Conservation (phyloP, 2,329 filamentous ascomycete species). For the Dryadomyces quercus-mongolicae region DNA sequence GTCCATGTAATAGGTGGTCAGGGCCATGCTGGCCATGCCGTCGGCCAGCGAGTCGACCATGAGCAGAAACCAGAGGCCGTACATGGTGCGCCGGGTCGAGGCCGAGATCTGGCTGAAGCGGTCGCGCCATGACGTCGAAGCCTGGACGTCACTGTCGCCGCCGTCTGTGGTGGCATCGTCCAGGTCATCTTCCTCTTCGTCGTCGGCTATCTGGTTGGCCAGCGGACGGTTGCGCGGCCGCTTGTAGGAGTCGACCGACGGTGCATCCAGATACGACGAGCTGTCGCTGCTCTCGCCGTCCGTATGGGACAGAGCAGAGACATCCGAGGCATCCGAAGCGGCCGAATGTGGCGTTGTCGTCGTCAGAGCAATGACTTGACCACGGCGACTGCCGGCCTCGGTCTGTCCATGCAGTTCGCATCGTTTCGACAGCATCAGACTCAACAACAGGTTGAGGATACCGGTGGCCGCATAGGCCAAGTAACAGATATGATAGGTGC, state of each 20-base stretch:
- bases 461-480: conserved; percentile 48
- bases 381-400: conserved; percentile 12
- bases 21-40: conserved; percentile 47
- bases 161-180: neutral
- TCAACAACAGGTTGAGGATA: conserved; percentile 32
- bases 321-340: neutral
- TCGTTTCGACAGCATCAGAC: conserved; percentile 31
- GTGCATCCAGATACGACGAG: neutral
- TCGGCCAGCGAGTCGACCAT: conserved; percentile 53
- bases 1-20: conserved; percentile 48
- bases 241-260: neutral
- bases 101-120: conserved; percentile 43
- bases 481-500: conserved; percentile 45
- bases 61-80: conserved; percentile 52
- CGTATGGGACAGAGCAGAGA: conserved; percentile 2
- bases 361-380: conserved; percentile 2
- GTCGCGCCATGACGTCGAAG: conserved; percentile 13
- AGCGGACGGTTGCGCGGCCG: neutral
- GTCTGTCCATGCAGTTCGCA: conserved; percentile 32
- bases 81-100: conserved; percentile 45
- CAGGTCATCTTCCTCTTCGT: conserved; percentile 7
- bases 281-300: conserved; percentile 1
- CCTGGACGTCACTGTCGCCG: neutral
- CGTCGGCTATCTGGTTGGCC: neutral
- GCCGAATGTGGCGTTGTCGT: neutral